phyloP scores from a whole-genome alignment of 2,329 filamentous ascomycete genomes.

The Arthroderma sp. region DNA sequence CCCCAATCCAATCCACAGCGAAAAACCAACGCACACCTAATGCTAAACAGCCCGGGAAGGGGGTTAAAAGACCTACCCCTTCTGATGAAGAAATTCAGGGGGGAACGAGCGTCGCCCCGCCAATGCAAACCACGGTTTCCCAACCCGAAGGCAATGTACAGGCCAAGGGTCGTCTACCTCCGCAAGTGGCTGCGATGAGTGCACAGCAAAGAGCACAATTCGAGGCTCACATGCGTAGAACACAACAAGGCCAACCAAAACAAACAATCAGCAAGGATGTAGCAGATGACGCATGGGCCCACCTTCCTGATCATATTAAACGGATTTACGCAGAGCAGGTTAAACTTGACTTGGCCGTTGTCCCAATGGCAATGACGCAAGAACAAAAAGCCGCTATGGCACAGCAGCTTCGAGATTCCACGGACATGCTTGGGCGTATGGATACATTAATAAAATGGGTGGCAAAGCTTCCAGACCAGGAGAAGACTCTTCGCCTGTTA shows the following conservation, averaged over 20 bases:
- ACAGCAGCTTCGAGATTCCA: constrained; percentile 27
- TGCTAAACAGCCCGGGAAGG: constrained; percentile 24
- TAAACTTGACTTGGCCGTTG: constrained; percentile 18
- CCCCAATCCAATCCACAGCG: background rate
- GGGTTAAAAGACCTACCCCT: constrained; percentile 29
- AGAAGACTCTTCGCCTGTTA: constrained; percentile 25
- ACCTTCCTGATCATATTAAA: constrained; percentile 26
- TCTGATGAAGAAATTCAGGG: constrained; percentile 35
- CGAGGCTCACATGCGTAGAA: constrained; percentile 23
- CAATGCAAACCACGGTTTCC: constrained; percentile 12
- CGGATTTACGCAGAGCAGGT: constrained; percentile 27
- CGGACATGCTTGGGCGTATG: constrained; percentile 31
- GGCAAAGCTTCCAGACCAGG: constrained; percentile 26
- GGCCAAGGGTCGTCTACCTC: constrained; percentile 18
- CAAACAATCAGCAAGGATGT: constrained; percentile 20
- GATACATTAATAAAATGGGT: constrained; percentile 30
- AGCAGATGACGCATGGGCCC: constrained; percentile 27
- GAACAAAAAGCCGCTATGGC: constrained; percentile 27
- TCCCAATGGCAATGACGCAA: constrained; percentile 24
- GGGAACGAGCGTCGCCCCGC: constrained; percentile 23
- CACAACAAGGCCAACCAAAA: constrained; percentile 18
- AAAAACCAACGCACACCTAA: constrained; percentile 18
- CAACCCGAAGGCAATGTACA: constrained; percentile 14
- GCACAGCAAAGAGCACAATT: constrained; percentile 29
- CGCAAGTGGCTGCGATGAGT: constrained; percentile 27